Evolutionary conservation across 2,329 filamentous ascomycete genomes (phyloP), one percentile per base, ranked within the genome.

Genomic region (Byssothecium circinans): DNA sequence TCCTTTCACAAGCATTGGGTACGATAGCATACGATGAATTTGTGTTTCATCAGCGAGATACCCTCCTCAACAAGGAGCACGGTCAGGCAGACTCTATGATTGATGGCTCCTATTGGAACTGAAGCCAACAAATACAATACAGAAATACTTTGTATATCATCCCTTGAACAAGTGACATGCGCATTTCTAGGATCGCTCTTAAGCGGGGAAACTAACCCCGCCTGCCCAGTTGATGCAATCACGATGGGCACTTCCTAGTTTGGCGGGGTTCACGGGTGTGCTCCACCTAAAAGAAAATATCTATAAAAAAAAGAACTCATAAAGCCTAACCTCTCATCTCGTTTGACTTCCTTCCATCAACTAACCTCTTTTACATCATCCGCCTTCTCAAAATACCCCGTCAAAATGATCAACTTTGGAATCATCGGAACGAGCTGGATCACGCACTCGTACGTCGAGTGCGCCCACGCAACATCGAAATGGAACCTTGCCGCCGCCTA

Each of bases 391-490:
- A 7, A 29, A 40, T n/a, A 12, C 20, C 10, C 23, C 39, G 25
- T 20, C 54, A 61, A 48, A 38, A 65, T 61, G 58, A 68, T 78
- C 60, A 72, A 66, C 39, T 75, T 77, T 58, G 75, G 67, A 43
- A 71, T 72, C 47, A 74, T 78, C 48, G 76, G 76, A 54, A 77
- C 75, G 17, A 68, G 65, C 60, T 79, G 76, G 76, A 79, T 79
- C 59, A 78, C 76, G 2, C 71, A 74, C 52, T 75, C 74, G 8
- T 79, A 71, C 62, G 70, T 78, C 58, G 56, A 65, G 12, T 70
- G 67, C 17, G 74, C 75, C 11, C 68, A 74, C 23, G 68, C 75
- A 30, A 74, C 74, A 2, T 58, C 61, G 17, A 65, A 71, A 64
- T 79, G 74, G 72, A 65, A 66, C 29, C 71, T 79, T 22, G 52